Conservation (phyloP, 768 basidiomycete genomes). For the Basidioascus undulatus region DNA sequence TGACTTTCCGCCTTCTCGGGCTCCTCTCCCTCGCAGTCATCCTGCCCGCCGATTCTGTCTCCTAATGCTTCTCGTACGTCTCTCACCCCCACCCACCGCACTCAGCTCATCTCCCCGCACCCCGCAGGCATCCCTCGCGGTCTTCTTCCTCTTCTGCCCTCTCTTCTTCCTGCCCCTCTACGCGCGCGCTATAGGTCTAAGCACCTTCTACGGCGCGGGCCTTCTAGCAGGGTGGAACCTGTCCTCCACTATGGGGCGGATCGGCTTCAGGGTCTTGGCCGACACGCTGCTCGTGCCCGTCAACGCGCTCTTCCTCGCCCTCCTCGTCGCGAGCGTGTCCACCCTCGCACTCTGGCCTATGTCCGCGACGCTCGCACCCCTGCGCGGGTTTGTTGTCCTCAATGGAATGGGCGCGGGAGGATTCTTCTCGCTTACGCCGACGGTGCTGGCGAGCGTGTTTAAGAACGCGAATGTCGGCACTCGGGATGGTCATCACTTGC, state of each 20-base stretch:
- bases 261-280: conserved; percentile 12
- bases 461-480: conserved; percentile 3
- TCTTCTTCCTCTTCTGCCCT: conserved; percentile 14
- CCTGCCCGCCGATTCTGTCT: conserved; percentile 2
- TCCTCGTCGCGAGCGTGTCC: conserved; percentile 7
- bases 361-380: conserved; percentile 8
- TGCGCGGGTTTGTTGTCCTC: conserved; percentile 11
- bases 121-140: conserved; percentile 6
- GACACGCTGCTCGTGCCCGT: conserved; percentile 13
- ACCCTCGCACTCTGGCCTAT: conserved; percentile 15
- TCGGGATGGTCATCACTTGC: conserved; percentile 10
- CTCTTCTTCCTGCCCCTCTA: conserved; percentile 16
- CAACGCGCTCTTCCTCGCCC: conserved; percentile 12
- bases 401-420: conserved; percentile 9
- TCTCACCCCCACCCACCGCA: conserved; percentile 2
- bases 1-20: conserved; percentile 13
- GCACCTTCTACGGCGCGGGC: conserved; percentile 4
- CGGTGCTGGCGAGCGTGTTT: conserved; percentile 7
- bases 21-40: conserved; percentile 5
- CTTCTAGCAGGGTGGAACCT: conserved; percentile 15
- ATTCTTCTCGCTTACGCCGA: conserved; percentile 14
- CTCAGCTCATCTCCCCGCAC: conserved; percentile 7
- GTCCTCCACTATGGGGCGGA: conserved; percentile 11
- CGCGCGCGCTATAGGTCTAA: conserved; percentile 9
- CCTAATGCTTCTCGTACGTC: not conserved